Evolutionary conservation across 2,329 filamentous ascomycete genomes (phyloP).

Genomic region (Alternaria atra): DNA sequence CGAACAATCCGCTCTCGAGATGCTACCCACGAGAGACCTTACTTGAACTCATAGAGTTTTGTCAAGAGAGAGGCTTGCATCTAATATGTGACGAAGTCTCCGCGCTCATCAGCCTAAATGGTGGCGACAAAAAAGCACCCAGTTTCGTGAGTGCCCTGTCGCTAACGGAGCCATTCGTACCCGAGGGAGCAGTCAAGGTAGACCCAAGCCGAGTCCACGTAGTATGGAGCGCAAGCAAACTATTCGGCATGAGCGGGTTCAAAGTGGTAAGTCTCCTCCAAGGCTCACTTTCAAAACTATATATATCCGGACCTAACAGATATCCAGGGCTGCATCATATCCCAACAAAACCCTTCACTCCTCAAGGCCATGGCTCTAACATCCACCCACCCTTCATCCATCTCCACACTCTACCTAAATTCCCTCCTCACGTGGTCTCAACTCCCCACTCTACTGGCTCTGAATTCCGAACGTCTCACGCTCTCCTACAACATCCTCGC

Average conservation of each 20-base stretch:
- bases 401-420: constrained; percentile 32
- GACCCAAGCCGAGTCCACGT: constrained; percentile 44
- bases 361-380: constrained; percentile 28
- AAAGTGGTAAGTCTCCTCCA: constrained; percentile 30
- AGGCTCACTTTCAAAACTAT: not conserved
- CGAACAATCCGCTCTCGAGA: constrained; percentile 37
- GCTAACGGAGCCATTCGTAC: constrained; percentile 39
- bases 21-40: constrained; percentile 38
- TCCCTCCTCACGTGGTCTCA: constrained; percentile 37
- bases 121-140: constrained; percentile 12
- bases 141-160: constrained; percentile 37
- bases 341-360: constrained; percentile 42
- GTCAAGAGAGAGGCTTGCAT: constrained; percentile 42
- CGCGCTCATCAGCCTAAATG: constrained; percentile 28
- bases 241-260: constrained; percentile 42
- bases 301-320: constrained; percentile 2
- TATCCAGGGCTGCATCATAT: constrained; percentile 41
- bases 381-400: constrained; percentile 29
- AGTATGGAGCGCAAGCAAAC: constrained; percentile 42
- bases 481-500: constrained; percentile 31
- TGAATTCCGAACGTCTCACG: constrained; percentile 36
- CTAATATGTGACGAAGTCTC: constrained; percentile 42
- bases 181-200: constrained; percentile 43
- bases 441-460: constrained; percentile 36
- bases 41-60: constrained; percentile 45